phyloP scores from a whole-genome alignment of 148 eudicot species.

The Chenopodium berlandieri region DNA sequence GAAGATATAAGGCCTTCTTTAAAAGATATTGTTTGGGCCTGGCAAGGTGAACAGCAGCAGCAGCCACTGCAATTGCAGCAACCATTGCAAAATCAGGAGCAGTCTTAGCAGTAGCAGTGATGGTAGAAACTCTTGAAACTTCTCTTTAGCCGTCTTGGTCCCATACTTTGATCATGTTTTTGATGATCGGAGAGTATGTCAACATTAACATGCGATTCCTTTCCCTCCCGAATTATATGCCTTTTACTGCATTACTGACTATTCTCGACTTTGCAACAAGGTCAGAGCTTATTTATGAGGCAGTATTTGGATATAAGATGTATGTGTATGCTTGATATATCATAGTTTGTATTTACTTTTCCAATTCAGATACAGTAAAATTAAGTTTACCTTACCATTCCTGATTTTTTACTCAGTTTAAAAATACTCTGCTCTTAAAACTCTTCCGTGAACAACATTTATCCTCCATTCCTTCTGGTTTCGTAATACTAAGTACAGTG shows the following conservation, averaged over 20 bases:
- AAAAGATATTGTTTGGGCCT: slow-evolving; percentile 70
- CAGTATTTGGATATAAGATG: slow-evolving; percentile 4
- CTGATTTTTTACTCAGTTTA: too few relatives aligned
- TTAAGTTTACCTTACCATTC: too few relatives aligned
- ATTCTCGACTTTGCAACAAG: not conserved
- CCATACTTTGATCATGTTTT: not conserved
- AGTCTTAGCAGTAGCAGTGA: not conserved
- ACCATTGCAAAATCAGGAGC: slow-evolving; percentile 11
- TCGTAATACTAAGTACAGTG: too few relatives aligned
- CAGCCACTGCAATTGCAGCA: slow-evolving; percentile 26
- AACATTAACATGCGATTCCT: not conserved
- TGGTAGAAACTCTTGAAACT: slow-evolving; percentile 1
- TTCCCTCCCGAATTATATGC: not conserved
- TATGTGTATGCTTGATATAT: slow-evolving; percentile 4
- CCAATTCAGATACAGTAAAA: too few relatives aligned
- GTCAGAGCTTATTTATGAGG: slow-evolving; percentile 4
- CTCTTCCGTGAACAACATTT: too few relatives aligned
- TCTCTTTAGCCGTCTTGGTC: not conserved
- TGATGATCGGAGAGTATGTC: not conserved
- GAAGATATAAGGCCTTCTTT: slow-evolving; percentile 74
- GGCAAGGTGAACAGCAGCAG: slow-evolving; percentile 55
- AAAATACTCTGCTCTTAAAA: too few relatives aligned
- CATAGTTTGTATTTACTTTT: not conserved
- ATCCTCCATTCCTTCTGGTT: too few relatives aligned
- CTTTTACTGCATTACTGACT: not conserved